Evolutionary conservation across 2,329 filamentous ascomycete genomes (phyloP).

Genomic region (Neopestalotiopsis sp.): DNA sequence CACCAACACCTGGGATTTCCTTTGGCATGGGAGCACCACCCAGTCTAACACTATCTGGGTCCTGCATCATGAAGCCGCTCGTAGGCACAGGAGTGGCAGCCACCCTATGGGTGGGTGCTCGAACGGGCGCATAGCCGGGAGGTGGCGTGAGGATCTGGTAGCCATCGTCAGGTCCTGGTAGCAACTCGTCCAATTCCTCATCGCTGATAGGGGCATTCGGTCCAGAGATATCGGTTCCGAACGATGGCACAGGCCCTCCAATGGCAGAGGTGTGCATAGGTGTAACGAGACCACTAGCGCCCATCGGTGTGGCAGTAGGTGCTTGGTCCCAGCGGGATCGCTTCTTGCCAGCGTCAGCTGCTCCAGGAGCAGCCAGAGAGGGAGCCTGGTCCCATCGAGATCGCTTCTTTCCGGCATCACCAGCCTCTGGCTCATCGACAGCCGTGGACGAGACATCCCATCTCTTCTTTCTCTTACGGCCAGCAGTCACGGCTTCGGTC

Average conservation of each 20-base stretch:
- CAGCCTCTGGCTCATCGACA: slow-evolving; percentile 53
- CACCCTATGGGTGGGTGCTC: slow-evolving; percentile 76
- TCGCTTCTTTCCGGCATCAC: slow-evolving; percentile 66
- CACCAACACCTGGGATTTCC: slow-evolving; percentile 93
- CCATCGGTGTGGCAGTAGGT: slow-evolving; percentile 78
- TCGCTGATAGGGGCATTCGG: slow-evolving; percentile 87
- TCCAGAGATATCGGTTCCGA: slow-evolving; percentile 80
- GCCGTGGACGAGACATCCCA: slow-evolving; percentile 80
- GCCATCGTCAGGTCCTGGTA: slow-evolving; percentile 86
- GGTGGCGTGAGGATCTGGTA: slow-evolving; percentile 93
- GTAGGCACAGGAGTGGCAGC: slow-evolving; percentile 76
- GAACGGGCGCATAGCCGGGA: slow-evolving; percentile 86
- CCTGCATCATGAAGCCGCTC: slow-evolving; percentile 96
- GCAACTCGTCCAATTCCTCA: slow-evolving; percentile 90
- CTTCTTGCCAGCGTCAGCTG: slow-evolving; percentile 67
- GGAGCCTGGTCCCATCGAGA: slow-evolving; percentile 90
- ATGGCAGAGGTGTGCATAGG: slow-evolving; percentile 75
- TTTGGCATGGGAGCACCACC: slow-evolving; percentile 91
- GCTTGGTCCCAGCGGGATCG: slow-evolving; percentile 93
- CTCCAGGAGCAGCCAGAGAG: slow-evolving; percentile 55
- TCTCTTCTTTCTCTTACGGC: slow-evolving; percentile 88
- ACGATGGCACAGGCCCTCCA: slow-evolving; percentile 61
- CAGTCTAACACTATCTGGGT: slow-evolving; percentile 81
- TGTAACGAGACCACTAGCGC: slow-evolving; percentile 75
- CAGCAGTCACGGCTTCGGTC: slow-evolving; percentile 63